phyloP scores from a whole-genome alignment of 495 filamentous ascomycete species.

The Astrothelium subdiscretum region DNA sequence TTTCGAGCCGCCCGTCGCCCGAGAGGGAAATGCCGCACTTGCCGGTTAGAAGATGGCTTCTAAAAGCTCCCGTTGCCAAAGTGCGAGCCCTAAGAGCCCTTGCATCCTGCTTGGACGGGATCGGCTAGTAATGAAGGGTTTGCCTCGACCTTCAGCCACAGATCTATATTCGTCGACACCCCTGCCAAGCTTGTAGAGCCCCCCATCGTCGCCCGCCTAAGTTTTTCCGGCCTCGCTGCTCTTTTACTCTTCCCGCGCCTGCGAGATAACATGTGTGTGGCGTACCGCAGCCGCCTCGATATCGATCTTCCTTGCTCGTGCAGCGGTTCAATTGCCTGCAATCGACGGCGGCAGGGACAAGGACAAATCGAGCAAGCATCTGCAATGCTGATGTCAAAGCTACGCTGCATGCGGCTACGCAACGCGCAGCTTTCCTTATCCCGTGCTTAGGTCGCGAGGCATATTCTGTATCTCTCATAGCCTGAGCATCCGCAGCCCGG shows the following conservation, averaged over 20 bases:
- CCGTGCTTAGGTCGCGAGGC: not conserved
- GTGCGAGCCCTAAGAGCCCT: not conserved
- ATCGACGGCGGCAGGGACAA: not conserved
- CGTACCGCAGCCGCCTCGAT: not conserved
- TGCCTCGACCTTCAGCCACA: not conserved
- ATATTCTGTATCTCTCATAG: not conserved
- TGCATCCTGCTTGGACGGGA: not conserved
- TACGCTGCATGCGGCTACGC: not conserved
- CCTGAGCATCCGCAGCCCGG: not conserved
- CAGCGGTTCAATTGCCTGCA: not conserved
- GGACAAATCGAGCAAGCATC: not conserved
- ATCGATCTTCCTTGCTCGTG: not conserved
- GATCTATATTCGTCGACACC: not conserved
- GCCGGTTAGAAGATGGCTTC: not conserved
- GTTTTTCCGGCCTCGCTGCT: not conserved
- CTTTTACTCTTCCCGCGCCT: not conserved
- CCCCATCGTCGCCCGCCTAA: not conserved
- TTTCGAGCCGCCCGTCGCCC: not conserved
- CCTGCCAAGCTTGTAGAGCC: not conserved
- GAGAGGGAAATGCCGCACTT: not conserved
- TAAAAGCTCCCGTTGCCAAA: not conserved
- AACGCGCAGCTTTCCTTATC: not conserved
- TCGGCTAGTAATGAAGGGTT: not conserved
- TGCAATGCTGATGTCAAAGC: constrained; percentile 1
- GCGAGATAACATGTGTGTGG: not conserved